phyloP scores from a whole-genome alignment of 2,329 filamentous ascomycete genomes.

The Scytalidium sp. region DNA sequence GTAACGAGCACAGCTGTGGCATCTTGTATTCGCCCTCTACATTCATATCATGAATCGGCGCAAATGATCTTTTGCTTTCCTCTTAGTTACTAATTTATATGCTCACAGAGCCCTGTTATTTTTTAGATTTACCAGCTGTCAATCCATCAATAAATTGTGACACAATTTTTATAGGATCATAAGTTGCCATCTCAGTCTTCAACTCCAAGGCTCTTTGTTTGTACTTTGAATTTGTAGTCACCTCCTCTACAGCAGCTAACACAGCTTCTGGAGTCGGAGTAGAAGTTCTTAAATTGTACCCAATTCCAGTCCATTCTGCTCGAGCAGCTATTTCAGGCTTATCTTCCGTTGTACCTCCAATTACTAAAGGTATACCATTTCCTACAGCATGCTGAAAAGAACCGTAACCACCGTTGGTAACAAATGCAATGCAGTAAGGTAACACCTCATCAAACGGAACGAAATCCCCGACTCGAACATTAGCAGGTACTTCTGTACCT shows the following conservation, averaged over 20 bases:
- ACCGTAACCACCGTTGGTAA: slow-evolving; percentile 36
- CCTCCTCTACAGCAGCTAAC: slow-evolving; percentile 10
- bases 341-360: slow-evolving; percentile 31
- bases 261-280: slow-evolving; percentile 12
- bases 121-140: slow-evolving; percentile 7
- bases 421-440: slow-evolving; percentile 28
- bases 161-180: slow-evolving; percentile 15
- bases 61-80: too few relatives aligned
- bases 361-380: slow-evolving; percentile 30
- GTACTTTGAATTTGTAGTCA: slow-evolving; percentile 15
- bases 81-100: too few relatives aligned
- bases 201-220: slow-evolving; percentile 12
- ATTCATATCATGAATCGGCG: too few relatives aligned
- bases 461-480: slow-evolving; percentile 31
- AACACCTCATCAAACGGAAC: slow-evolving; percentile 34
- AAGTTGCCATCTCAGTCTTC: slow-evolving; percentile 13
- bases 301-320: slow-evolving; percentile 32
- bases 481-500: slow-evolving; percentile 24
- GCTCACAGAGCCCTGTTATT: too few relatives aligned
- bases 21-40: too few relatives aligned
- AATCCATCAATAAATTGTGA: slow-evolving; percentile 15
- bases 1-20: too few relatives aligned
- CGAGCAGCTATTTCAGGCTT: slow-evolving; percentile 30
- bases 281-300: slow-evolving; percentile 27
- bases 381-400: slow-evolving; percentile 30